A percentile compares a stretch with the other conserved stretches of the same genome.
phyloP scores from a whole-genome alignment of 257 asterid genomes.

The Linderniella brevidens region DNA sequence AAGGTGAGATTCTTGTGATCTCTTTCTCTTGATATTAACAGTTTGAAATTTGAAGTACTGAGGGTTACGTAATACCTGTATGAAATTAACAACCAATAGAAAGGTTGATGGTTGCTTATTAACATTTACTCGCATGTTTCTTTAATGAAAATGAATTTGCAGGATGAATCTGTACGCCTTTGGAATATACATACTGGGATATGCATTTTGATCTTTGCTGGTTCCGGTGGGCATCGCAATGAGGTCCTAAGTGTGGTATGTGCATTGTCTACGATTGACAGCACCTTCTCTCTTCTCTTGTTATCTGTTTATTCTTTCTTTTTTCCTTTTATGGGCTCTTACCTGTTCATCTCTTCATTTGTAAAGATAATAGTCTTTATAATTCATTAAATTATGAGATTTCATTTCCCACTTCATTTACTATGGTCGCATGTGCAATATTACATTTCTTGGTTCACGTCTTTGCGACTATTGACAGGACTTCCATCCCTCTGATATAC shows the following conservation, averaged over 20 bases:
- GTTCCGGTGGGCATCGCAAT: conserved; percentile 99
- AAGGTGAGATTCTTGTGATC: conserved; percentile 35
- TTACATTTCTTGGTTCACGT: conserved; percentile 10
- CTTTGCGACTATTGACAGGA: conserved; percentile 42
- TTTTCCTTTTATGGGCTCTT: not conserved
- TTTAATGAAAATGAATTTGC: conserved; percentile 11
- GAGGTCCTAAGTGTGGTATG: conserved; percentile 97
- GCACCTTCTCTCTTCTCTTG: not conserved
- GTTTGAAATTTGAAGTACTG: not conserved
- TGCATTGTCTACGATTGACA: not conserved
- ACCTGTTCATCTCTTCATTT: not conserved
- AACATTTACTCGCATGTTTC: conserved; percentile 6
- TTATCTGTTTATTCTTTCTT: not conserved
- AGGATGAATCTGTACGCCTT: conserved; percentile 98
- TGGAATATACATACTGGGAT: conserved; percentile 97
- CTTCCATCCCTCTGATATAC: conserved; percentile 91
- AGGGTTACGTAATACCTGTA: conserved; percentile 1
- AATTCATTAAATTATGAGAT: not conserved
- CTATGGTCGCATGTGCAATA: not conserved
- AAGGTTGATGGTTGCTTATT: not conserved
- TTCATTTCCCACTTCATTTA: too few species aligned
- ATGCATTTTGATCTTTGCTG: conserved; percentile 96
- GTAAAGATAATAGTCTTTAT: not conserved
- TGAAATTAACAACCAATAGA: not conserved
- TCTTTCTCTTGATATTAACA: conserved; percentile 4